These are phyloP conservation scores for Parascedosporium putredinis DNA, from an alignment of 2,329 filamentous ascomycete species.

Conservation along the genomic window DNA sequence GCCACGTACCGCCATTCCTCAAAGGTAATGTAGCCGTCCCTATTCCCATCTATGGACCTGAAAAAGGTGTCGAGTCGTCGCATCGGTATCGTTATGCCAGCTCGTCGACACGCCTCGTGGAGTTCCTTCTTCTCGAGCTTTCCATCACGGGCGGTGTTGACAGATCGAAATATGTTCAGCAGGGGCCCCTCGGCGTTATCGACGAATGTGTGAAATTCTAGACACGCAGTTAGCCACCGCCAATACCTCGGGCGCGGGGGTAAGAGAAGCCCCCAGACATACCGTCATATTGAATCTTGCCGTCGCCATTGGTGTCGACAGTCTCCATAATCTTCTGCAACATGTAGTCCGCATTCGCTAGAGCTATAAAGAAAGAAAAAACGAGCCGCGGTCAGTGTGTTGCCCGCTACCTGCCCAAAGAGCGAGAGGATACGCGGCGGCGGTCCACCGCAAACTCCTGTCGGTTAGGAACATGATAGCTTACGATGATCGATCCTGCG, in stretches of 20 bases:
- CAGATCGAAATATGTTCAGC: slow-evolving; percentile 68
- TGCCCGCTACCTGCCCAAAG: background rate
- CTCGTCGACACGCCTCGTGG: slow-evolving; percentile 62
- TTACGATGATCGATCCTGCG: slow-evolving; percentile 84
- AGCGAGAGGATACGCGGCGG: background rate
- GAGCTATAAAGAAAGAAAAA: too few relatives aligned
- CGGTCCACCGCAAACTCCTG: background rate
- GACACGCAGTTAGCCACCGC: slow-evolving; percentile 2
- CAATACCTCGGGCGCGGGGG: background rate
- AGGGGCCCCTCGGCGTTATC: slow-evolving; percentile 79
- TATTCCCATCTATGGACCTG: slow-evolving; percentile 76
- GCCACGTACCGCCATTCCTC: slow-evolving; percentile 88
- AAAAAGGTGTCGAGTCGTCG: slow-evolving; percentile 80
- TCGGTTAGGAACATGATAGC: slow-evolving; percentile 13
- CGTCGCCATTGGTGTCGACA: slow-evolving; percentile 80
- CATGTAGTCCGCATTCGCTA: slow-evolving; percentile 88
- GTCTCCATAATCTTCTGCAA: slow-evolving; percentile 68
- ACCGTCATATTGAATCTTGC: slow-evolving; percentile 87
- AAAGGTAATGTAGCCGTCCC: slow-evolving; percentile 80
- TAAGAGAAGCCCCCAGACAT: slow-evolving; percentile 20
- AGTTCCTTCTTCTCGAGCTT: slow-evolving; percentile 82
- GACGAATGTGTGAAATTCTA: slow-evolving; percentile 87
- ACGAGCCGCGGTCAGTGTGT: too few relatives aligned
- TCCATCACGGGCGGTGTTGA: slow-evolving; percentile 78
- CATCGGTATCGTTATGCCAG: slow-evolving; percentile 68